Percentiles rank a stretch among this genome's conserved stretches.
Conservation (phyloP, 2,329 filamentous ascomycete species). For the Aureobasidium pullulans region DNA sequence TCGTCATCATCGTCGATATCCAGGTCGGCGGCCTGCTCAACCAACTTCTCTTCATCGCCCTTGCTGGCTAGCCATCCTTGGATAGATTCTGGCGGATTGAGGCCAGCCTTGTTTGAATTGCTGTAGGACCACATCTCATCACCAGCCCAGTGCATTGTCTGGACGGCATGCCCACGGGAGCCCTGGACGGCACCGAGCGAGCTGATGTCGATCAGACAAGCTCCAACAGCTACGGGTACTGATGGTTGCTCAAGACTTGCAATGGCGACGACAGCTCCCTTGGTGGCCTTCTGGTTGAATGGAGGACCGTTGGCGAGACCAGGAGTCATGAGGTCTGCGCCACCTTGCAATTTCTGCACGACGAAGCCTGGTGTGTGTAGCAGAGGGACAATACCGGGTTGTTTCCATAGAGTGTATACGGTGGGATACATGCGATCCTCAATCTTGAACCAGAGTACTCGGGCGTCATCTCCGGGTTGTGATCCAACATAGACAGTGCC, state of each 20-base stretch:
- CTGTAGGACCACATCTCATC: conserved; percentile 64
- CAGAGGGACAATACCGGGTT: conserved; percentile 53
- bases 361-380: conserved; percentile 57
- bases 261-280: conserved; percentile 56
- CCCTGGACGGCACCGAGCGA: conserved; percentile 50
- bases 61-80: conserved; percentile 39
- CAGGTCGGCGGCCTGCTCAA: conserved; percentile 35
- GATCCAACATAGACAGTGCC: conserved; percentile 59
- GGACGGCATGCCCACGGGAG: conserved; percentile 56
- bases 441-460: conserved; percentile 58
- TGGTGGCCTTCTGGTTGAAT: conserved; percentile 52
- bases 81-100: conserved; percentile 45
- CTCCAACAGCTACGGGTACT: conserved; percentile 56
- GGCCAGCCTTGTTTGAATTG: conserved; percentile 45
- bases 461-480: conserved; percentile 49
- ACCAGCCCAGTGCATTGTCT: conserved; percentile 59
- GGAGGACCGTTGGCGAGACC: conserved; percentile 58
- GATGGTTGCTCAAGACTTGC: conserved; percentile 52
- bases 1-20: conserved; percentile 35
- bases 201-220: conserved; percentile 57
- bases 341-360: conserved; percentile 55
- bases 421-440: conserved; percentile 50
- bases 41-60: conserved; percentile 29
- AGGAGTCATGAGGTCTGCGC: conserved; percentile 63
- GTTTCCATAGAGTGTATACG: conserved; percentile 61